phyloP scores from a whole-genome alignment of 371 early-diverging fungal genomes.

The Mycotypha africana region DNA sequence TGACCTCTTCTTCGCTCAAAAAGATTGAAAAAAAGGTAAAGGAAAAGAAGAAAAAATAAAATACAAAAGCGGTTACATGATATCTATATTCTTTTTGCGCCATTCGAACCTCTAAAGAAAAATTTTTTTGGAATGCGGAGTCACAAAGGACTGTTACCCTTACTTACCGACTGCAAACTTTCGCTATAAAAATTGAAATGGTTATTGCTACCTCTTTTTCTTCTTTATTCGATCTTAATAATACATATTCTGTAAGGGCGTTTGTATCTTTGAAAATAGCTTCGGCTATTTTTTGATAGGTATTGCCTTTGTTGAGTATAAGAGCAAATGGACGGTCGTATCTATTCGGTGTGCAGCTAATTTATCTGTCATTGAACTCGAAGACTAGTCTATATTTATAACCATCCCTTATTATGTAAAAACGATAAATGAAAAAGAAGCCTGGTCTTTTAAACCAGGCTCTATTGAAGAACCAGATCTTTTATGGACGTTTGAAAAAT shows the following conservation, averaged over 20 bases:
- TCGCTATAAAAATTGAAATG: too few species aligned
- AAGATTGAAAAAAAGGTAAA: too few species aligned
- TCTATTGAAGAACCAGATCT: too few species aligned
- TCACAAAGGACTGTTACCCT: too few species aligned
- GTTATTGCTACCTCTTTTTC: background rate
- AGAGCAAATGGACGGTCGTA: conserved; percentile 20
- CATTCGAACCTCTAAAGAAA: conserved; percentile 8
- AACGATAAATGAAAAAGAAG: conserved; percentile 12
- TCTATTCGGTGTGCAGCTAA: conserved; percentile 29
- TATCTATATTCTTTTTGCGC: background rate
- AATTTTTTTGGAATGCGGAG: conserved; percentile 3
- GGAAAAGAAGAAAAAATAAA: conserved; percentile 12
- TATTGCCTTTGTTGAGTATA: conserved; percentile 11
- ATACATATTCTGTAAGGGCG: conserved; percentile 7
- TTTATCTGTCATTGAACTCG: conserved; percentile 29
- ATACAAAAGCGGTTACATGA: too few species aligned
- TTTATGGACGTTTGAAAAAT: too few species aligned
- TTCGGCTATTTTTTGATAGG: conserved; percentile 7
- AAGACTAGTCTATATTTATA: conserved; percentile 18
- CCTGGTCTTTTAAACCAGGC: too few species aligned
- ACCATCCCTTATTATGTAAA: background rate
- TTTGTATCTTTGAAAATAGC: conserved; percentile 6
- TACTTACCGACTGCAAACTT: too few species aligned
- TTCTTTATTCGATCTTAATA: conserved; percentile 27
- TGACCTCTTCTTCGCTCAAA: too few species aligned